Percentiles rank a stretch among this genome's conserved stretches.
Evolutionary conservation across 768 basidiomycete species (phyloP).

Genomic region (Rhizopogon vesiculosus): DNA sequence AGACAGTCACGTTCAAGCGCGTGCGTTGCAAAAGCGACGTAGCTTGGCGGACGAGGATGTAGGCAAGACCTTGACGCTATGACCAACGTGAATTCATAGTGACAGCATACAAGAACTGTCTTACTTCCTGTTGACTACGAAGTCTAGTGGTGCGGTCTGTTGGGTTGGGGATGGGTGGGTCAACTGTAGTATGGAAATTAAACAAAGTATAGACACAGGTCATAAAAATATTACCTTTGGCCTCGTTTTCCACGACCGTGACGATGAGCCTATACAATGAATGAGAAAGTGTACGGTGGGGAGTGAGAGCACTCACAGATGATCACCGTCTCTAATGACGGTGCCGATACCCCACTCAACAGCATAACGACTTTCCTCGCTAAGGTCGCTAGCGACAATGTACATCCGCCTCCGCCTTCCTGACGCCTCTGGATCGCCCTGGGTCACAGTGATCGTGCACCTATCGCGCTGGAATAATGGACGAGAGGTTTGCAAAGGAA

Average conservation of each 20-base stretch:
- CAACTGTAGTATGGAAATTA: slow-evolving; percentile 39
- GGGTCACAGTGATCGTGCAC: slow-evolving; percentile 84
- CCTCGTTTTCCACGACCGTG: slow-evolving; percentile 89
- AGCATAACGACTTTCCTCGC: slow-evolving; percentile 91
- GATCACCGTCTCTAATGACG: slow-evolving; percentile 91
- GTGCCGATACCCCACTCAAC: slow-evolving; percentile 99
- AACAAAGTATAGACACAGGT: background rate
- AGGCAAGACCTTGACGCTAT: slow-evolving; percentile 84
- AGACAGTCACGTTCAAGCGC: slow-evolving; percentile 75
- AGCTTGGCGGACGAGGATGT: slow-evolving; percentile 86
- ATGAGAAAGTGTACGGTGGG: background rate
- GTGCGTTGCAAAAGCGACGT: slow-evolving; percentile 90
- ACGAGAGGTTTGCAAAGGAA: slow-evolving; percentile 64
- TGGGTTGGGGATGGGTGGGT: slow-evolving; percentile 63
- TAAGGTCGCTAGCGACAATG: slow-evolving; percentile 90
- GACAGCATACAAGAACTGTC: slow-evolving; percentile 9
- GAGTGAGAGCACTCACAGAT: slow-evolving; percentile 44
- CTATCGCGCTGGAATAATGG: slow-evolving; percentile 89
- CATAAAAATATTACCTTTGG: slow-evolving; percentile 55
- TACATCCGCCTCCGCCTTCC: slow-evolving; percentile 63
- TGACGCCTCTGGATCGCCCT: slow-evolving; percentile 71
- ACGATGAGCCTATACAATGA: slow-evolving; percentile 59
- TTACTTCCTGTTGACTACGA: slow-evolving; percentile 87
- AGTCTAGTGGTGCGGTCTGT: slow-evolving; percentile 77
- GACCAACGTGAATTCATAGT: slow-evolving; percentile 3